Percentiles rank a stretch among this genome's conserved stretches.
These are phyloP conservation scores for Dictyostelium discoideum DNA, from an alignment of 78 protist genomes.

Conservation along the genomic window DNA sequence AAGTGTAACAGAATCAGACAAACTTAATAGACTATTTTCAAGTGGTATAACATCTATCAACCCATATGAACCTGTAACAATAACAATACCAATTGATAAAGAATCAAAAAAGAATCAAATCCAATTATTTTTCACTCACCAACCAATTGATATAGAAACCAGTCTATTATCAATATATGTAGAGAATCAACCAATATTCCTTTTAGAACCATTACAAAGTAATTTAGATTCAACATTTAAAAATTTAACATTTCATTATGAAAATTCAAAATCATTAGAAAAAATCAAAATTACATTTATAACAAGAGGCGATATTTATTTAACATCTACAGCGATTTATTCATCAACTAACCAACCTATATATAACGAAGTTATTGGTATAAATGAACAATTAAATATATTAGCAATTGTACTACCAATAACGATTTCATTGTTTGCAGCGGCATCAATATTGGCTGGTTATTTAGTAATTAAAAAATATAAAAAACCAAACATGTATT, in stretches of 20 bases:
- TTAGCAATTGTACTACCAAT: neutral
- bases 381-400: too few species aligned
- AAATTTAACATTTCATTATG: neutral
- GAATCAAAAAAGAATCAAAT: neutral
- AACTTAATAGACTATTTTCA: neutral
- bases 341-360: neutral
- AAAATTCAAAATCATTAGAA: neutral
- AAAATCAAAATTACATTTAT: neutral
- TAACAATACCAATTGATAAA: neutral
- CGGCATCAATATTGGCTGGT: neutral
- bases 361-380: neutral
- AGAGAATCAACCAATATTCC: neutral
- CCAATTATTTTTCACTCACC: neutral
- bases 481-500: neutral
- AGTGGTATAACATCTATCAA: neutral
- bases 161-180: neutral
- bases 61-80: neutral
- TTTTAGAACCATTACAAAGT: neutral
- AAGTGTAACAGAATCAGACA: neutral
- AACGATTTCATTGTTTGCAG: neutral
- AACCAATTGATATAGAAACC: neutral
- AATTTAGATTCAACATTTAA: neutral
- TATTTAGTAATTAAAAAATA: too few species aligned
- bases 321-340: neutral
- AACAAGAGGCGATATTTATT: neutral